Evolutionary conservation across 2,329 filamentous ascomycete genomes (phyloP), one percentile per base, ranked within the genome.

Genomic region (Sporothrix humicola): DNA sequence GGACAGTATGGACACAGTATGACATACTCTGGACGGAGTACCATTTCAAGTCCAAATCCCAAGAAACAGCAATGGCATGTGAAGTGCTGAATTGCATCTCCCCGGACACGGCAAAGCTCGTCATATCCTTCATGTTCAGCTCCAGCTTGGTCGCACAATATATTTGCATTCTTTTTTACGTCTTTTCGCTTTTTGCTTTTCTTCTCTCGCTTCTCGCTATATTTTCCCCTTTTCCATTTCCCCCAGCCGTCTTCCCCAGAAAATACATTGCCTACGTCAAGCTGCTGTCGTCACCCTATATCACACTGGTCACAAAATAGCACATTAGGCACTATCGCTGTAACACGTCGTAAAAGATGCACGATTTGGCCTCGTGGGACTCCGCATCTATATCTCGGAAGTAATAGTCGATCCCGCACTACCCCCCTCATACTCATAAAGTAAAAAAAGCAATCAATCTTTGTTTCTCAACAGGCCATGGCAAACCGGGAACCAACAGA

Each of bases 331-430:
- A 37, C 7, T 37, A 37, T 37, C 31, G 4, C 31, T 37, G 31
- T 37, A 37, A 37, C 7, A 37, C 12, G 5, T 13, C 12, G 44
- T 71, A 63, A 10, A 50, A 44, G 9, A 4, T 26, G 13, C 9
- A 20, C 46, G 15, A 13, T 31, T 52, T 44, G 56, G 31, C 23
- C 10, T 46, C 56, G 46, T 23, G 42, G 42, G 13, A 23, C 54
- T 71, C 44, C 44, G 13, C 54, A 50, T 50, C 69, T 50, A 71
- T 37, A 61, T 42, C 17, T 72, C 46, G 48, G 69, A 37, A 71
- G 56, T 50, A 44, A 61, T 54, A 63, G 56, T 52, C 69, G 69
- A 71, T 71, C 70, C 58, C 70, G 70, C 54, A n/a, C 52, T 31
- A 54, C 23, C 23, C 23, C 23, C 23, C 23, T 26, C 23, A 26